phyloP scores from a whole-genome alignment of 2,329 filamentous ascomycete genomes.

The Simplicillium aogashimaense region DNA sequence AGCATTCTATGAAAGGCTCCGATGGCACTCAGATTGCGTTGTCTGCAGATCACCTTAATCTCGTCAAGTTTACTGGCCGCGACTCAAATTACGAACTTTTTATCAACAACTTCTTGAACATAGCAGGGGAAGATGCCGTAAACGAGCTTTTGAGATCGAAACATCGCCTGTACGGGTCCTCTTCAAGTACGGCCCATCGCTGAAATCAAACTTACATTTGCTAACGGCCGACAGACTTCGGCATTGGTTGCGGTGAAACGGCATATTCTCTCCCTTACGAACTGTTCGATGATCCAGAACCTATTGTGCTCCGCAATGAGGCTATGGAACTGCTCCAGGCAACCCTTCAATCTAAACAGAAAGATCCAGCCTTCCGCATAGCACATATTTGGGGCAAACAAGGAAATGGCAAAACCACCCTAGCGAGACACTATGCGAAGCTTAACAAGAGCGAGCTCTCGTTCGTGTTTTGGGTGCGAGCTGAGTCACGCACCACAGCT shows the following conservation, averaged over 20 bases:
- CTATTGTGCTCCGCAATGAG: constrained; percentile 9
- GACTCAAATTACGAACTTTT: constrained; percentile 15
- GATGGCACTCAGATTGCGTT: constrained; percentile 14
- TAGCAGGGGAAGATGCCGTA: constrained; percentile 9
- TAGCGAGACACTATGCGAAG: constrained; percentile 14
- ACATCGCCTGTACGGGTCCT: too few species aligned
- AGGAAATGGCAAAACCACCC: constrained; percentile 14
- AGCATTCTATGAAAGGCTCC: constrained; percentile 13
- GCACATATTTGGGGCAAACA: constrained; percentile 12
- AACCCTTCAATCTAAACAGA: constrained; percentile 6
- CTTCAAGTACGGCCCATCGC: too few species aligned
- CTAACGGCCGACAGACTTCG: too few species aligned
- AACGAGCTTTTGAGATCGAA: constrained; percentile 10
- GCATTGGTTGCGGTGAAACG: constrained; percentile 9
- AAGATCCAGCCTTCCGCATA: constrained; percentile 10
- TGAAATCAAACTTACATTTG: too few species aligned
- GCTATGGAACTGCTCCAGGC: constrained; percentile 10
- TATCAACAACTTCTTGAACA: constrained; percentile 11
- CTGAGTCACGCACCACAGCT: constrained; percentile 16
- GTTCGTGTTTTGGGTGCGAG: constrained; percentile 16
- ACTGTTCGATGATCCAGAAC: constrained; percentile 7
- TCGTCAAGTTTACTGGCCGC: constrained; percentile 14
- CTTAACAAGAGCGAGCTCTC: constrained; percentile 11
- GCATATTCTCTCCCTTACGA: constrained; percentile 11
- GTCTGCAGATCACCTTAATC: constrained; percentile 12